Base-by-base conservation (phyloP, 164 flowering plant genomes). In the Chimonanthus praecox region DNA sequence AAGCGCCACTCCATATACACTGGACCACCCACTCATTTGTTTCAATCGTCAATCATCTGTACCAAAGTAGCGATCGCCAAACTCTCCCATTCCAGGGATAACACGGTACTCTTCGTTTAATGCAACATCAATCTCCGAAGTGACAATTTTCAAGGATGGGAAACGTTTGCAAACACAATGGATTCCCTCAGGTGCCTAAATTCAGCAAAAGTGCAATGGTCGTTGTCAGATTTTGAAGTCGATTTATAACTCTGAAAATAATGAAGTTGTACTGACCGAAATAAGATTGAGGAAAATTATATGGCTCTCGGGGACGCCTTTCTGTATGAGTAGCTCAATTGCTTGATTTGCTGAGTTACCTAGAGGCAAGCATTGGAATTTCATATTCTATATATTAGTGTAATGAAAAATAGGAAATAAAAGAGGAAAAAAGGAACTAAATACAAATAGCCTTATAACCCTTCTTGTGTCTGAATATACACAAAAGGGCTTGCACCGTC, bases 51-150 rank as follows among this genome's bases (percentile, higher is more conserved):
- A 91, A 72, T 94, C 94, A 69, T 94, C 98, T 33, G 97, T 94
- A 75, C 98, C 97, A 71, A 94, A 94, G 84, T 94, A 94, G 44
- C 98, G 93, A 75, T 94, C 98, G 2, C 98, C 98, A 74, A 94
- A 94, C 83, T 94, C 98, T 49, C 98, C 98, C 94, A 94, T 48
- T 10, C 98, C 98, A 15, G 98, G 98, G 72, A 94, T 85, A 4
- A 94, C 98, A 51, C 97, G 92, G 71, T 74, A 94, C 72, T 89
- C 97, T 60, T 89, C 97, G 72, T 94, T 92, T 73, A 92, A 63
- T 18, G 90, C 79, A 69, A 69, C 85, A 76, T 94, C 98, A 60
- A 94, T 94, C 85, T 94, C 97, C 0, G 97, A 94, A 7, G 96
- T 94, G 51, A 94, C 97, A 58, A 94, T 89, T 72, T 90, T 92